These are phyloP conservation scores for Dryadomyces quercivorus DNA, from an alignment of 2,329 filamentous ascomycete species.

Conservation along the genomic window DNA sequence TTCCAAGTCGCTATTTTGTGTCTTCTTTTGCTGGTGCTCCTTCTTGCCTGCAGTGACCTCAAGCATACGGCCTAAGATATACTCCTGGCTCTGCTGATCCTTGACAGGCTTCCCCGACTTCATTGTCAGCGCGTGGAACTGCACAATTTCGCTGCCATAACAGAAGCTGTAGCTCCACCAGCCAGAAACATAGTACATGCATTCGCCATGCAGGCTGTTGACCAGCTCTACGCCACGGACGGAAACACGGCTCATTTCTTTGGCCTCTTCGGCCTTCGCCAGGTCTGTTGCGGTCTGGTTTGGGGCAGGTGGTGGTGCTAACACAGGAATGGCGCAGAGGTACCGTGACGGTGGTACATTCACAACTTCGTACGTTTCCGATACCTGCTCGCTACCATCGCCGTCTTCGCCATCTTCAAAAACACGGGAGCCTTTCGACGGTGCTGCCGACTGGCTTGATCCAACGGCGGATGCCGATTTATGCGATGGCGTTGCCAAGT, in stretches of 20 bases:
- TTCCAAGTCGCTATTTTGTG: slow-evolving; percentile 10
- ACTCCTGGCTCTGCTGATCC: slow-evolving; percentile 65
- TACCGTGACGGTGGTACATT: slow-evolving; percentile 58
- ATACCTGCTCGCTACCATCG: slow-evolving; percentile 21
- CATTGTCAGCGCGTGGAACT: slow-evolving; percentile 75
- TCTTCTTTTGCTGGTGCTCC: slow-evolving; percentile 4
- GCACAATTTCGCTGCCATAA: slow-evolving; percentile 75
- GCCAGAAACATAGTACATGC: slow-evolving; percentile 69
- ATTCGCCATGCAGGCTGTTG: slow-evolving; percentile 62
- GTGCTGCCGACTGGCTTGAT: neutral
- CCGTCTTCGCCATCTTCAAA: slow-evolving; percentile 15
- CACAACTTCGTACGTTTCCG: slow-evolving; percentile 59
- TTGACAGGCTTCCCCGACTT: slow-evolving; percentile 63
- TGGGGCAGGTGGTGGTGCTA: slow-evolving; percentile 43
- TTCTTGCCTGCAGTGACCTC: neutral
- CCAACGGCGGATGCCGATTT: slow-evolving; percentile 21
- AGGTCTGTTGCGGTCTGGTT: slow-evolving; percentile 56
- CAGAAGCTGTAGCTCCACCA: slow-evolving; percentile 98
- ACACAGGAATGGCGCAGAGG: slow-evolving; percentile 71
- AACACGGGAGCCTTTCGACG: slow-evolving; percentile 14
- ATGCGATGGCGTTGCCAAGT: slow-evolving; percentile 23
- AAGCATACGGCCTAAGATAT: slow-evolving; percentile 55
- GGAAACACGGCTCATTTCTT: slow-evolving; percentile 66
- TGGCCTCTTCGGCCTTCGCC: slow-evolving; percentile 62
- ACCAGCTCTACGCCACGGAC: slow-evolving; percentile 71